Percentiles rank a stretch among this genome's conserved stretches.
phyloP scores from a whole-genome alignment of 1,284 basidiomycete genomes.

The Ustilago vetiveriae region DNA sequence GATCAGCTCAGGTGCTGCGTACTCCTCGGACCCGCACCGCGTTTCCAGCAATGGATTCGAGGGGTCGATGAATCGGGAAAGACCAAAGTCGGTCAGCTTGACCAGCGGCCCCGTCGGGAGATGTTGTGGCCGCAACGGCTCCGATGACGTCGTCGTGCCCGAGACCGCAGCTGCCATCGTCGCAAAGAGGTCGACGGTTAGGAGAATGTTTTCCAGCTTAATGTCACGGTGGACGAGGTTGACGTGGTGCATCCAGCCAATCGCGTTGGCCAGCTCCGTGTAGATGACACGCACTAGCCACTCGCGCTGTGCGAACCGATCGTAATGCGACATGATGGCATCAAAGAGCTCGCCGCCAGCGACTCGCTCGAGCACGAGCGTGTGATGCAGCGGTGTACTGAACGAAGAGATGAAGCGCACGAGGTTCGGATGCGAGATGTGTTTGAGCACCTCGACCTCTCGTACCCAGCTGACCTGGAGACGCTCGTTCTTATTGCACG shows the following conservation, averaged over 20 bases:
- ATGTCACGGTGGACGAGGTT: constrained; percentile 90
- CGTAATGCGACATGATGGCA: constrained; percentile 75
- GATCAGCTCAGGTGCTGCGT: constrained; percentile 89
- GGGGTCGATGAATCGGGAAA: constrained; percentile 83
- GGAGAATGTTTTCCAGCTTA: constrained; percentile 79
- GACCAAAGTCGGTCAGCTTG: constrained; percentile 89
- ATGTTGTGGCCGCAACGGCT: constrained; percentile 39
- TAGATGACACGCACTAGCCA: constrained; percentile 79
- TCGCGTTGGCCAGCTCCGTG: constrained; percentile 80
- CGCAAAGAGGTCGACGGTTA: constrained; percentile 52
- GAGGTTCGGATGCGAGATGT: constrained; percentile 85
- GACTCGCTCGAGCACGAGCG: constrained; percentile 81
- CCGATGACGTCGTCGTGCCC: not conserved
- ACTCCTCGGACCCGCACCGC: constrained; percentile 88
- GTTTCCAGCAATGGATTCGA: constrained; percentile 79
- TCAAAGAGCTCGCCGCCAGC: constrained; percentile 86
- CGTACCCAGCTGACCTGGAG: constrained; percentile 84
- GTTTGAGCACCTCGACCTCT: constrained; percentile 86
- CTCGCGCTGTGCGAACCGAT: constrained; percentile 71
- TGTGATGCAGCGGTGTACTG: constrained; percentile 79
- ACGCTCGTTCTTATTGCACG: constrained; percentile 73
- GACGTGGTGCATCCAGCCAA: constrained; percentile 88
- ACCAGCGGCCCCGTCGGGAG: constrained; percentile 74
- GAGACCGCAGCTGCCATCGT: not conserved
- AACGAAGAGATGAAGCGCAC: constrained; percentile 80